Evolutionary conservation across 495 filamentous ascomycete genomes (phyloP).

Genomic region (Aspergillus mulundensis): DNA sequence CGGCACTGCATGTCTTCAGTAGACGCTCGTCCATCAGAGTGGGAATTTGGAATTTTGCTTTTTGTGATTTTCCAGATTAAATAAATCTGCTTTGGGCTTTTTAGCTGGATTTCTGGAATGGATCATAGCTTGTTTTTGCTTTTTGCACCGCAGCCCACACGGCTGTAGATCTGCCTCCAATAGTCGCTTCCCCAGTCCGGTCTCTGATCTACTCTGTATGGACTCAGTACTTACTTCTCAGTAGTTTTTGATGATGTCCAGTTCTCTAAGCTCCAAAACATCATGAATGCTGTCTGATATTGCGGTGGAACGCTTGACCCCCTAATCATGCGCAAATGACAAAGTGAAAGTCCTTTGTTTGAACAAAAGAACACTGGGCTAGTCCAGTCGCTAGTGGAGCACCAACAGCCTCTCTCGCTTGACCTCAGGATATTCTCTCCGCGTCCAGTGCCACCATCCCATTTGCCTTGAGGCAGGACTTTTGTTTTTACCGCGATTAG

Average conservation of each 20-base stretch:
- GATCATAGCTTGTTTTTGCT: conserved; percentile 1
- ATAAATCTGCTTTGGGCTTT: conserved; percentile 2
- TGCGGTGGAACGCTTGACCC: background rate
- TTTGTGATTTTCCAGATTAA: background rate
- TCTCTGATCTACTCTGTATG: too few relatives aligned
- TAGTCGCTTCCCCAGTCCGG: background rate
- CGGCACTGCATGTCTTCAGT: conserved; percentile 18
- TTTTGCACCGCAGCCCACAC: background rate
- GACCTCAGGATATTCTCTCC: conserved; percentile 2
- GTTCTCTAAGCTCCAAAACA: background rate
- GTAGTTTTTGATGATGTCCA: too few relatives aligned
- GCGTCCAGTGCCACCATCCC: background rate
- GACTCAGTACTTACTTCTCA: too few relatives aligned
- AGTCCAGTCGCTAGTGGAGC: conserved; percentile 10
- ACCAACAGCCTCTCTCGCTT: conserved; percentile 10
- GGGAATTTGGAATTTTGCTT: conserved; percentile 15
- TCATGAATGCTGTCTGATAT: too few relatives aligned
- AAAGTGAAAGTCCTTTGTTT: too few relatives aligned
- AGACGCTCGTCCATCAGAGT: conserved; percentile 19
- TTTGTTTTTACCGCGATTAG: conserved; percentile 6
- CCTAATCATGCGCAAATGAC: too few relatives aligned
- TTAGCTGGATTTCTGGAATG: background rate
- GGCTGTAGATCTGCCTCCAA: background rate
- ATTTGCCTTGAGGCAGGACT: background rate
- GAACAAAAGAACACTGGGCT: background rate